Evolutionary conservation across 148 eudicot species (phyloP).

Genomic region (Silene conica): DNA sequence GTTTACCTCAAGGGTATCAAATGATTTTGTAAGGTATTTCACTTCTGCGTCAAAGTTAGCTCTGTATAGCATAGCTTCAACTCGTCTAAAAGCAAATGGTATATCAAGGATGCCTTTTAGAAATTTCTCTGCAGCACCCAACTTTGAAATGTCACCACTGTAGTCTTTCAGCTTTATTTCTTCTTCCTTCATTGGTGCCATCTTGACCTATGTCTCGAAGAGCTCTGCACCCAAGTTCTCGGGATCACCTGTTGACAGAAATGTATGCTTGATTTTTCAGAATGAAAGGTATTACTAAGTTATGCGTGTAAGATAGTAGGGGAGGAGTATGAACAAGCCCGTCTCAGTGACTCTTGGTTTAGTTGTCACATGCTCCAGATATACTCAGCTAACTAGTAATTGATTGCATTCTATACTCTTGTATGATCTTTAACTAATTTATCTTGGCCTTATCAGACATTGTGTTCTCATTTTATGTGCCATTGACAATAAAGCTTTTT

Average conservation of each 20-base stretch:
- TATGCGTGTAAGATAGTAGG: background rate
- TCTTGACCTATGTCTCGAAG: slow-evolving; percentile 84
- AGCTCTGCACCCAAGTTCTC: slow-evolving; percentile 81
- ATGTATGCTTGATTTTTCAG: background rate
- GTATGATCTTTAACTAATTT: too few relatives aligned
- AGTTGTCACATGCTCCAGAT: background rate
- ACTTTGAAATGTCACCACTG: slow-evolving; percentile 64
- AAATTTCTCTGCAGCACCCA: slow-evolving; percentile 90
- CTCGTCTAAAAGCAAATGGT: slow-evolving; percentile 90
- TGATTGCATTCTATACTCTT: too few relatives aligned
- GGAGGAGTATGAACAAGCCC: background rate
- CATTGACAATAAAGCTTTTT: too few relatives aligned
- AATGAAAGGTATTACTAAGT: background rate
- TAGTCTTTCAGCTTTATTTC: slow-evolving; percentile 82
- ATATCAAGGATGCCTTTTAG: slow-evolving; percentile 78
- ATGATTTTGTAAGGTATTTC: slow-evolving; percentile 66
- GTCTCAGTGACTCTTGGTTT: background rate
- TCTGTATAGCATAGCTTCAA: slow-evolving; percentile 90
- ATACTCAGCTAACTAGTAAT: too few relatives aligned
- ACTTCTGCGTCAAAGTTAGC: slow-evolving; percentile 87
- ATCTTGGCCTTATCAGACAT: too few relatives aligned
- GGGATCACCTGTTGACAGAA: slow-evolving; percentile 58
- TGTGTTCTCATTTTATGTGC: too few relatives aligned
- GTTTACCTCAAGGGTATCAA: slow-evolving; percentile 74
- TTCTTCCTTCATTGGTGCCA: slow-evolving; percentile 97